Conservation (phyloP, 2,329 filamentous ascomycete genomes). For the Graphilbum fragrans region DNA sequence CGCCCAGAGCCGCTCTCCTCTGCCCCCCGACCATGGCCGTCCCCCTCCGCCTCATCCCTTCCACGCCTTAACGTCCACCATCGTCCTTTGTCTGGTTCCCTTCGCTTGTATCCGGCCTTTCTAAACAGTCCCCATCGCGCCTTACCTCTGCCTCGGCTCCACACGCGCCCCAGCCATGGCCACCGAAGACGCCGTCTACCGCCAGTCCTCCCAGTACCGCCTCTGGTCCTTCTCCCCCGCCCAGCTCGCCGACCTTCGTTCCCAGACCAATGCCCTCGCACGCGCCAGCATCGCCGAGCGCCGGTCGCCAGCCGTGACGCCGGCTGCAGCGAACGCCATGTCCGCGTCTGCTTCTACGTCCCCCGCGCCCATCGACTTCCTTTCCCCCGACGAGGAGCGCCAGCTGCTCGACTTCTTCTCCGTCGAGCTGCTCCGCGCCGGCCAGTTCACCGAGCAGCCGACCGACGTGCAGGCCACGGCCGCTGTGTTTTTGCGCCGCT, state of each 20-base stretch:
- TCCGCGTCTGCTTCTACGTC: conserved; percentile 31
- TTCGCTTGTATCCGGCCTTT: no score
- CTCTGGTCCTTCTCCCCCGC: conserved; percentile 83
- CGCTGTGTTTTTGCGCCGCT: conserved; percentile 80
- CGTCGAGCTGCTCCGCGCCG: conserved; percentile 43
- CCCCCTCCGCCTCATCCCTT: no score
- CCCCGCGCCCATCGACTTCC: conserved; percentile 35
- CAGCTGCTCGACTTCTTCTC: conserved; percentile 71
- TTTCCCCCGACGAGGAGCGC: conserved; percentile 74
- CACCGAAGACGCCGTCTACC: conserved; percentile 84
- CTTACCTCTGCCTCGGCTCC: not conserved
- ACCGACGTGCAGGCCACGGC: conserved; percentile 57
- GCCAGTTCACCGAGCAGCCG: conserved; percentile 37
- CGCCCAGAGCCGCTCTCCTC: no score
- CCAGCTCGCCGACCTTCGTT: conserved; percentile 58
- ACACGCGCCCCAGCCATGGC: conserved; percentile 35
- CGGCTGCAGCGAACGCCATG: not conserved
- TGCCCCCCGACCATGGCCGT: no score
- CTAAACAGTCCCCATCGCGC: no score
- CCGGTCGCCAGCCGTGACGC: conserved; percentile 32
- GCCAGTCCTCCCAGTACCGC: conserved; percentile 77
- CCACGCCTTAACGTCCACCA: no score
- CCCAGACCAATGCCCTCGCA: conserved; percentile 69
- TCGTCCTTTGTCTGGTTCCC: not conserved
- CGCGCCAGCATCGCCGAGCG: conserved; percentile 44